A percentile compares a stretch with the other conserved stretches of the same genome.
These are phyloP conservation scores for Stereum hirsutum DNA, from an alignment of 1,284 basidiomycete species.

Conservation along the genomic window DNA sequence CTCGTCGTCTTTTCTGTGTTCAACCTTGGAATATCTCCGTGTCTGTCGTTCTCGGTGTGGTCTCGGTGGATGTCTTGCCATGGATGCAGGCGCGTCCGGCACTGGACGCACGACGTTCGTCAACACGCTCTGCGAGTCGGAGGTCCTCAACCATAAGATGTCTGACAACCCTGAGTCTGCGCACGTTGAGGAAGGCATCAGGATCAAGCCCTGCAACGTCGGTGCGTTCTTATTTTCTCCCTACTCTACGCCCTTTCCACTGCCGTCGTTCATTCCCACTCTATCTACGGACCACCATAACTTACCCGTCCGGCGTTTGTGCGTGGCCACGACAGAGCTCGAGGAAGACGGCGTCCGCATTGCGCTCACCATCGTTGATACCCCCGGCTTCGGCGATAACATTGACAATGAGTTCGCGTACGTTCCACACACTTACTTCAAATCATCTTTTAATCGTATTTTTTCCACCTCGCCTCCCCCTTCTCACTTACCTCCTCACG, in stretches of 20 bases:
- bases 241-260: too few species aligned
- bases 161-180: constrained; percentile 84
- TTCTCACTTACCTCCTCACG: too few species aligned
- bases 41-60: too few species aligned
- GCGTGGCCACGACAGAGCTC: constrained; percentile 53
- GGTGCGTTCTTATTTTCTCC: constrained; percentile 69
- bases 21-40: too few species aligned
- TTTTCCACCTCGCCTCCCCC: too few species aligned
- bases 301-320: too few species aligned
- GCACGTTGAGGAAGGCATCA: constrained; percentile 90
- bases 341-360: constrained; percentile 99
- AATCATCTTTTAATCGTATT: too few species aligned
- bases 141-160: constrained; percentile 81
- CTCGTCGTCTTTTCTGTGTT: constrained; percentile 9
- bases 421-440: too few species aligned
- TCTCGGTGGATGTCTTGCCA: background rate
- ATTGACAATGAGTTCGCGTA: constrained; percentile 98
- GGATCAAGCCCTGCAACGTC: constrained; percentile 93
- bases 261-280: too few species aligned
- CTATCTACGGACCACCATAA: too few species aligned
- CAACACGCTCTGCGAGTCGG: constrained; percentile 95
- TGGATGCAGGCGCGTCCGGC: constrained; percentile 78
- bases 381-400: constrained; percentile 97
- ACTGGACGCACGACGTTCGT: constrained; percentile 97
- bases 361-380: constrained; percentile 96